These are phyloP conservation scores for Ilex aquifolium DNA, from an alignment of 257 asterid genomes.

Conservation along the genomic window DNA sequence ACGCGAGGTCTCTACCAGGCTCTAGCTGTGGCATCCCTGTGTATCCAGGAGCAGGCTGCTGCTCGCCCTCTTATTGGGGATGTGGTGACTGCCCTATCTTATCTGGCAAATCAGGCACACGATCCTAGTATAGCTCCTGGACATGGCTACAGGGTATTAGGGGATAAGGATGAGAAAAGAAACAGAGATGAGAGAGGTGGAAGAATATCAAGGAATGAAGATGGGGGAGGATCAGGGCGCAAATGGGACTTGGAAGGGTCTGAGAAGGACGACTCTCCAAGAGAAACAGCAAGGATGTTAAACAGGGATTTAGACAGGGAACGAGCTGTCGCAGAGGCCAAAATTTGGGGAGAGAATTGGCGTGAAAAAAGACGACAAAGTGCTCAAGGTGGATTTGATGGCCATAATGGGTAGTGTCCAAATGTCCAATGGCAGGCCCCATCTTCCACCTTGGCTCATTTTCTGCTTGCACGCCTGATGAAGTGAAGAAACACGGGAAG, in stretches of 20 bases:
- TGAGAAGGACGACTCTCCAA: slow-evolving; percentile 79
- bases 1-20: slow-evolving; percentile 93
- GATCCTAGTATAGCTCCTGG: slow-evolving; percentile 42
- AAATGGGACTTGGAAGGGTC: slow-evolving; percentile 77
- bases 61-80: slow-evolving; percentile 94
- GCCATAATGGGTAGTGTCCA: slow-evolving; percentile 19
- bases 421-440: background rate
- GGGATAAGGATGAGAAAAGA: slow-evolving; percentile 41
- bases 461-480: slow-evolving; percentile 2
- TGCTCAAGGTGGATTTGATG: slow-evolving; percentile 29
- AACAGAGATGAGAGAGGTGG: slow-evolving; percentile 50
- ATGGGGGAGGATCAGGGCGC: slow-evolving; percentile 65
- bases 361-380: slow-evolving; percentile 73
- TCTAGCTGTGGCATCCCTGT: slow-evolving; percentile 95
- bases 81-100: slow-evolving; percentile 92
- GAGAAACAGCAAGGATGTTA: slow-evolving; percentile 58
- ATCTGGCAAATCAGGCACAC: slow-evolving; percentile 76
- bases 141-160: slow-evolving; percentile 19
- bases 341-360: slow-evolving; percentile 99
- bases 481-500: background rate
- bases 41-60: slow-evolving; percentile 95
- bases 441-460: slow-evolving; percentile 5
- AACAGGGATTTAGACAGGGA: slow-evolving; percentile 79
- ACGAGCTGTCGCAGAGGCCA: slow-evolving; percentile 98
- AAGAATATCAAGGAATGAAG: slow-evolving; percentile 58